Base-by-base conservation (phyloP, 192 early-diverging fungal genomes). In the Podila verticillata region DNA sequence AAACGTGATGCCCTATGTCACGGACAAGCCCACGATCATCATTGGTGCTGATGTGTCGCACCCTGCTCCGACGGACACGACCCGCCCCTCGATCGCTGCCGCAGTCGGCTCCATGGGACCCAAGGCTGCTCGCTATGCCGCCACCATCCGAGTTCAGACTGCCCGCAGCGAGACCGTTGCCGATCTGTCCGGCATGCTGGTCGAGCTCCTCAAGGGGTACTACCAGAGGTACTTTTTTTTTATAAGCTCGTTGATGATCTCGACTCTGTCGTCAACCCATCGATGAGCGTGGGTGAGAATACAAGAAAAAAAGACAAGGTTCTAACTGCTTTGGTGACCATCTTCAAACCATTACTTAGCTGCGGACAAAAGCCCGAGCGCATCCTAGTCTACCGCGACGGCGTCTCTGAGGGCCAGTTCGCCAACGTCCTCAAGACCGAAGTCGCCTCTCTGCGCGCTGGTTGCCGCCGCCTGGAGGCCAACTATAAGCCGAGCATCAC, bases 21-120 rank as follows among this genome's bases (percentile, higher is more conserved):
- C 88, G 24, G 66, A 87, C 30, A 66, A 84, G 17, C 92, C 94
- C 24, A 96, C 97, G 12, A 91, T 98, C 66, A 72, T 98, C 31
- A 75, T 98, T 58, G 97, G 97, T 29, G 95, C 93, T 29, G 95
- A 98, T 84, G 93, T 98, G 22, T 94, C 94, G 9, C 95, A 96
- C 74, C 91, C 93, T 30, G 82, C 81, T 29, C 91, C 94, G 36
- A 92, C 54, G 10, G 87, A 89, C 61, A 74, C 51, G 26, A 59
- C 73, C 61, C 84, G 87, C 48, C 91, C 91, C n/a, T 95, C 95
- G 7, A 92, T 96, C 74, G 92, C 93, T 7, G 86, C 93, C 0
- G 68, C 93, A 2, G 92, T 93, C 7, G 93, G 87, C 5, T 87
- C 87, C 26, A 87, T 89, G 66, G 91, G 93, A 48, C 49, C 83